Conservation (phyloP, 2,329 filamentous ascomycete genomes). For the Chrysosporium queenslandicum region DNA sequence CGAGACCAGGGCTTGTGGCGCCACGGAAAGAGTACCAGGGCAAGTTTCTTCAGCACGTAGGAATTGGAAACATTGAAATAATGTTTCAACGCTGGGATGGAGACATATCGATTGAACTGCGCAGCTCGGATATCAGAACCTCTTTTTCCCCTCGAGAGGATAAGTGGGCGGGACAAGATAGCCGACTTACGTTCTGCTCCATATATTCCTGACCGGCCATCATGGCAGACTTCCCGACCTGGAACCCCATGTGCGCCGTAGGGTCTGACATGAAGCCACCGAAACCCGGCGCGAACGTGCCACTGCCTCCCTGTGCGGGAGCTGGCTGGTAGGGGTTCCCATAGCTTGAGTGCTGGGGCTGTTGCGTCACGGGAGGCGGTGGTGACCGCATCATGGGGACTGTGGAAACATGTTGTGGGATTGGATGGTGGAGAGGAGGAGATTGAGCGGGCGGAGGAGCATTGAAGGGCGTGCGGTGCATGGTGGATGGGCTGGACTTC, state of each 20-base stretch:
- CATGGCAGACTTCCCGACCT: constrained; percentile 86
- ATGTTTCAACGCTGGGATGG: constrained; percentile 86
- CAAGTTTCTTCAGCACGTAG: constrained; percentile 88
- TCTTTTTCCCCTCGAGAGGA: background rate
- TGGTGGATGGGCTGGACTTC: too few relatives aligned
- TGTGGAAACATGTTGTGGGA: constrained; percentile 95
- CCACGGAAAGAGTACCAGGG: constrained; percentile 93
- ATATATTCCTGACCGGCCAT: constrained; percentile 87
- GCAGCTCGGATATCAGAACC: background rate
- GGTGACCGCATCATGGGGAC: constrained; percentile 95
- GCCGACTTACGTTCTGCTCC: constrained; percentile 70
- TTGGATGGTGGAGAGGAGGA: constrained; percentile 89
- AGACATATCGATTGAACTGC: constrained; percentile 73
- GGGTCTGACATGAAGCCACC: constrained; percentile 94
- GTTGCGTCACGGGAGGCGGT: constrained; percentile 66
- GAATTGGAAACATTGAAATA: constrained; percentile 99
- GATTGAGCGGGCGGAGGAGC: constrained; percentile 60
- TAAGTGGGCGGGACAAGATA: too few relatives aligned
- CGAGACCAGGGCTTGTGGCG: constrained; percentile 95
- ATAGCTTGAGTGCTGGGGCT: constrained; percentile 48
- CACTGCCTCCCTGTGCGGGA: constrained; percentile 33
- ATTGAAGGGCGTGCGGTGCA: constrained; percentile 79
- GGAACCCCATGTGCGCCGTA: constrained; percentile 85
- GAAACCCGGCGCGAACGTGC: constrained; percentile 51
- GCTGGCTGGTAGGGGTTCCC: constrained; percentile 43